Evolutionary conservation across 2,329 filamentous ascomycete genomes (phyloP).

Genomic region (Fusarium begoniae): DNA sequence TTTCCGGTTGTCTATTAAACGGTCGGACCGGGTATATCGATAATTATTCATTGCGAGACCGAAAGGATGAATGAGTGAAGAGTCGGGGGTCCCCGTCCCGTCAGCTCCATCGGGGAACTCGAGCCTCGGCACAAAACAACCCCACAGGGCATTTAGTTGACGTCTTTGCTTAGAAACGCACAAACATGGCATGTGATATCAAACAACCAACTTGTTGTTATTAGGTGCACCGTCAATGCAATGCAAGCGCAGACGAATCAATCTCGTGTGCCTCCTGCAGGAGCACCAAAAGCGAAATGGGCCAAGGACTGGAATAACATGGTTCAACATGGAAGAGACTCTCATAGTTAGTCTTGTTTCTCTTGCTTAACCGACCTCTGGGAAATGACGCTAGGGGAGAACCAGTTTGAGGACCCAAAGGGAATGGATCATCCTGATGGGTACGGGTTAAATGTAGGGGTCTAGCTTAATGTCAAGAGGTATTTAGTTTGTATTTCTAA

Average conservation of each 20-base stretch:
- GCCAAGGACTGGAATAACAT: conserved; percentile 19
- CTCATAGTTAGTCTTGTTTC: conserved; percentile 15
- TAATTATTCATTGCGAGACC: neutral
- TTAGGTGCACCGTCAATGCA: conserved; percentile 26
- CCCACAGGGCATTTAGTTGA: conserved; percentile 10
- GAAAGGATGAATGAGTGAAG: neutral
- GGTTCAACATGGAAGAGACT: neutral
- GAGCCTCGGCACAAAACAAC: conserved; percentile 23
- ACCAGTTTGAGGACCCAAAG: neutral
- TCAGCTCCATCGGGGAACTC: conserved; percentile 11
- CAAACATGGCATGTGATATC: conserved; percentile 30
- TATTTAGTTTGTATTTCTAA: neutral
- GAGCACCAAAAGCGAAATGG: conserved; percentile 25
- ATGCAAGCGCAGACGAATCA: conserved; percentile 24
- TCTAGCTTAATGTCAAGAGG: neutral
- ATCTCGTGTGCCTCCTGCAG: conserved; percentile 17
- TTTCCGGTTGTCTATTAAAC: conserved; percentile 1
- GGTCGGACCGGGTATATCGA: conserved; percentile 19
- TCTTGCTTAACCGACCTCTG: conserved; percentile 20
- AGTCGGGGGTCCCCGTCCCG: conserved; percentile 1
- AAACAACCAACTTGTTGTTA: conserved; percentile 9
- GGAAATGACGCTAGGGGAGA: conserved; percentile 20
- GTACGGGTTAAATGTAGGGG: conserved; percentile 15
- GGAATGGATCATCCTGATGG: conserved; percentile 25
- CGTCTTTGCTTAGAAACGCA: neutral